Evolutionary conservation across 2,329 filamentous ascomycete genomes (phyloP).

Genomic region (Alternaria sp.): DNA sequence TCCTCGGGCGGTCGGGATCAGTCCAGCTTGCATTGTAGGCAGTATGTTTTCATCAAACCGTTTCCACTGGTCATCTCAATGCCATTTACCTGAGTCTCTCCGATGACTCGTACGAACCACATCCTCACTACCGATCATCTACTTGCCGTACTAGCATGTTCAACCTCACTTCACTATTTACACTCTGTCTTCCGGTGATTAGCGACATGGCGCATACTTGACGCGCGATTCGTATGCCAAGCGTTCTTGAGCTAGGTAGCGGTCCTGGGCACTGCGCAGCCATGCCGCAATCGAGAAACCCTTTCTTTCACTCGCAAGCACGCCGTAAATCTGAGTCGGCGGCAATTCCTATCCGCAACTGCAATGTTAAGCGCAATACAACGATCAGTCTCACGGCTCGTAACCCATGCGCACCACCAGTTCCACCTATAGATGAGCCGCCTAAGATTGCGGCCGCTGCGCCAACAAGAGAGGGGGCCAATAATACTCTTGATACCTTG

Average conservation of each 20-base stretch:
- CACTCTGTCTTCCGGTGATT: too few species aligned
- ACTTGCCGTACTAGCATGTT: neutral
- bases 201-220: neutral
- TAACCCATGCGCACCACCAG: neutral
- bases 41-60: neutral
- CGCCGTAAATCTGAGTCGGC: neutral
- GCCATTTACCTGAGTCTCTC: neutral
- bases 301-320: neutral
- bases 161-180: neutral
- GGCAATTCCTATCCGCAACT: neutral
- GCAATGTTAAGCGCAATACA: neutral
- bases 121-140: neutral
- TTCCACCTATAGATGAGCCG: neutral
- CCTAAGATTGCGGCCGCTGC: neutral
- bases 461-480: neutral
- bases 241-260: neutral
- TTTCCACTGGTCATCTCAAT: neutral
- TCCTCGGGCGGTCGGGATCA: neutral
- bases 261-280: neutral
- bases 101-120: neutral
- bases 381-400: neutral
- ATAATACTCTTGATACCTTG: neutral
- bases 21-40: neutral
- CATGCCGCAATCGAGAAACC: neutral
- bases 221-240: neutral